Conservation (phyloP, 371 early-diverging fungal genomes). For the Circinella umbellata region DNA sequence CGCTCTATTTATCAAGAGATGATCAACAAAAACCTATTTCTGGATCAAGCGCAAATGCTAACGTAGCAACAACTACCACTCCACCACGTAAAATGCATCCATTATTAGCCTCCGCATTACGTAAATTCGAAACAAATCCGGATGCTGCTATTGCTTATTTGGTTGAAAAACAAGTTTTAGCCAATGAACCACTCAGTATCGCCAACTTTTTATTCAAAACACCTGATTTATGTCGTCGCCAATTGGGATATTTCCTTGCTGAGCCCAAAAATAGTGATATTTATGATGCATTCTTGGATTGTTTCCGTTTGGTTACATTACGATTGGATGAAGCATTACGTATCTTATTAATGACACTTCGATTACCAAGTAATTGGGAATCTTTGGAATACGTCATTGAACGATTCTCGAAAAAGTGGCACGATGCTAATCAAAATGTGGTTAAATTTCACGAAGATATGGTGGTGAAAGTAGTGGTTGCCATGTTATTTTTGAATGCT, state of each 20-base stretch:
- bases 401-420: constrained; percentile 82
- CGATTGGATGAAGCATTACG: constrained; percentile 85
- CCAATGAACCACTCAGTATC: constrained; percentile 72
- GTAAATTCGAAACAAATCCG: constrained; percentile 75
- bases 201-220: constrained; percentile 85
- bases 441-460: constrained; percentile 66
- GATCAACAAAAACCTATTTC: constrained; percentile 32
- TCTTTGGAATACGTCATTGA: constrained; percentile 81
- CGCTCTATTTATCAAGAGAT: constrained; percentile 57
- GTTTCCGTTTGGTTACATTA: constrained; percentile 73
- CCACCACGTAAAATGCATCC: constrained; percentile 62
- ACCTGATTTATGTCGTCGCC: constrained; percentile 76
- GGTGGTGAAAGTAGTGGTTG: constrained; percentile 79
- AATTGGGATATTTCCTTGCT: constrained; percentile 69
- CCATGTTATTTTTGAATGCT: constrained; percentile 88
- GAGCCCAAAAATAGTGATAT: constrained; percentile 61
- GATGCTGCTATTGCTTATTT: constrained; percentile 72
- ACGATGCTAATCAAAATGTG: constrained; percentile 61
- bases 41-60: no score
- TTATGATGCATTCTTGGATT: constrained; percentile 76
- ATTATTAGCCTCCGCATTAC: constrained; percentile 61
- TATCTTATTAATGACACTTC: constrained; percentile 72
- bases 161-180: constrained; percentile 72
- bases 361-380: constrained; percentile 77
- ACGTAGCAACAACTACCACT: not conserved